Base-by-base conservation (phyloP, 495 filamentous ascomycete genomes). In the Lichina pygmaea region DNA sequence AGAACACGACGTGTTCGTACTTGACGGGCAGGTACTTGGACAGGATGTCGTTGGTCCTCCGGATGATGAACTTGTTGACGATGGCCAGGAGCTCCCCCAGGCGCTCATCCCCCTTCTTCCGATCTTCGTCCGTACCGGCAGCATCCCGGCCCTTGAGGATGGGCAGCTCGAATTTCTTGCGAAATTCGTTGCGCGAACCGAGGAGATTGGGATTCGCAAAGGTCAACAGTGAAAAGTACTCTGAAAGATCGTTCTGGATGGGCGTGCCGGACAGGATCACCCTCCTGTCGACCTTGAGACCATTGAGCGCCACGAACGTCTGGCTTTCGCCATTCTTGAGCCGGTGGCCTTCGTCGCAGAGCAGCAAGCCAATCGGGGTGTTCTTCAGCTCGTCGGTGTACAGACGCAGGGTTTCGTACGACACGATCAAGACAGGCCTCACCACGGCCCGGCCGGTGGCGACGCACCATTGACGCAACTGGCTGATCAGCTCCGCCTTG, bases 1-100 rank as follows among this genome's bases (percentile, higher is more conserved):
- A 99, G 64, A 99, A 99, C n/a, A 99, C 91, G 32, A 99, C 89
- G 59, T 99, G 89, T 55, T 99, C 89, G 61, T 99, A 99, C 62
- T 99, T 99, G 61, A 95, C 73, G 3, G 89, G 91, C 42, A 99
- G 69, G 59, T 99, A 99, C 57, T 99, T 95, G 37, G 86, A 93
- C 15, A 99, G 63, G 45, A 99, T 86, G 55, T 99, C 89, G 66
- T 99, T 99, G 0, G 86, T 95, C 31, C 89, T 75, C 40, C 89
- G 81, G 55, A 99, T 99, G 59, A 99, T 94, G 65, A 95, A 99
- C 53, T 92, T 93, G 63, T 95, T 94, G 52, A 99, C 89, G 34
- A 91, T 63, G 7, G 63, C 64, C 0, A 89, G 73, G 17, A 99
- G 73, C 49, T 93, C 91, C 30, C 59, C 57, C 10, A 93, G 66